Percentiles rank a stretch among this genome's conserved stretches.
These are phyloP conservation scores for Boletus fagicola DNA, from an alignment of 768 basidiomycete species.

Conservation along the genomic window DNA sequence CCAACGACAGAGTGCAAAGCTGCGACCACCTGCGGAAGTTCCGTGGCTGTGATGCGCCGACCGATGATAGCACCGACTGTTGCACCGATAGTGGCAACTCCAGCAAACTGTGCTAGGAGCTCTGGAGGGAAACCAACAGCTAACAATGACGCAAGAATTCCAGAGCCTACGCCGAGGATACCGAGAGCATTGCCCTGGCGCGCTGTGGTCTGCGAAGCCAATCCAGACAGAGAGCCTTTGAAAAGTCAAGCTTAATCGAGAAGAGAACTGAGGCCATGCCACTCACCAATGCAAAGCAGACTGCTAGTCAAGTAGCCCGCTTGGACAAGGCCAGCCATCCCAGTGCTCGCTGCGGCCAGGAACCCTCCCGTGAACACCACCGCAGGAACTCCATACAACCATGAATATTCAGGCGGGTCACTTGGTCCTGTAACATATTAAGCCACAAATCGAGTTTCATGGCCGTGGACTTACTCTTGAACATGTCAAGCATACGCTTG, in stretches of 20 bases:
- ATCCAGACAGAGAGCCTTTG: slow-evolving; percentile 72
- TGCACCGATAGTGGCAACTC: slow-evolving; percentile 72
- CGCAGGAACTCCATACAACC: slow-evolving; percentile 78
- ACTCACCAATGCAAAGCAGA: slow-evolving; percentile 76
- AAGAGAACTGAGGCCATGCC: background rate
- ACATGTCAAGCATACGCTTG: slow-evolving; percentile 92
- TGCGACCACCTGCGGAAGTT: slow-evolving; percentile 81
- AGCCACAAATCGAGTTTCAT: background rate
- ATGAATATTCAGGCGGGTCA: slow-evolving; percentile 87
- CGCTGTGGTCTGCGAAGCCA: slow-evolving; percentile 77
- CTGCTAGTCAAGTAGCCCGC: slow-evolving; percentile 86
- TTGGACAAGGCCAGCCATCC: slow-evolving; percentile 83
- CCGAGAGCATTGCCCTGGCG: slow-evolving; percentile 89
- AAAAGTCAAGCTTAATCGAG: background rate
- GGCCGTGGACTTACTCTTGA: slow-evolving; percentile 57
- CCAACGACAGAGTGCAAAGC: slow-evolving; percentile 88
- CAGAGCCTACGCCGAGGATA: slow-evolving; percentile 79
- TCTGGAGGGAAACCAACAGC: slow-evolving; percentile 82
- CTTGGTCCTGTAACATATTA: slow-evolving; percentile 53
- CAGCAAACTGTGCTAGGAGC: slow-evolving; percentile 75
- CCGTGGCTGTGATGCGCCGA: slow-evolving; percentile 80
- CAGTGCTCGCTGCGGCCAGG: slow-evolving; percentile 76
- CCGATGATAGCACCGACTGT: slow-evolving; percentile 71
- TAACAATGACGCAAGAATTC: slow-evolving; percentile 74
- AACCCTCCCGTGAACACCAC: slow-evolving; percentile 82